These are phyloP conservation scores for Cymbopogon citratus DNA, from an alignment of 176 grass and related monocot genomes.

Conservation along the genomic window DNA sequence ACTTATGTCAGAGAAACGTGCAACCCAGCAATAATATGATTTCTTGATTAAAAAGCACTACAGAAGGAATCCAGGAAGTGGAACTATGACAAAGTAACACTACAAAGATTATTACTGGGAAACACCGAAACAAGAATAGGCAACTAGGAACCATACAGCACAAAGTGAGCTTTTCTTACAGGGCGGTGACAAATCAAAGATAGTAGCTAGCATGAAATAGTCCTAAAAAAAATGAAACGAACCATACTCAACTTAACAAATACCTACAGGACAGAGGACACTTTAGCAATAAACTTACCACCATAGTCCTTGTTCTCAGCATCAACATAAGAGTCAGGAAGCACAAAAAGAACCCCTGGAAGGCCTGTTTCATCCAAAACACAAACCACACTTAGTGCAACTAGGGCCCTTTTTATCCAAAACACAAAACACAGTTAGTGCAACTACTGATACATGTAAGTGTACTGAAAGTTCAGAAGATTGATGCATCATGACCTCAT, in stretches of 20 bases:
- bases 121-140: neutral
- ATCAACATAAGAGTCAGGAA: conserved; percentile 99
- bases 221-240: neutral
- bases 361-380: conserved; percentile 51
- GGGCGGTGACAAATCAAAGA: neutral
- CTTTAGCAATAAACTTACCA: conserved; percentile 37
- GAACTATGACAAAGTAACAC: neutral
- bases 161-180: neutral
- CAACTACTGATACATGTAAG: neutral
- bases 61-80: neutral
- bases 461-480: neutral
- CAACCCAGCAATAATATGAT: neutral
- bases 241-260: neutral
- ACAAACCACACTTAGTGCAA: conserved; percentile 2
- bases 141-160: neutral
- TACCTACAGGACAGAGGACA: neutral
- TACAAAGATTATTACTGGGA: neutral
- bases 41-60: neutral
- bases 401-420: conserved; percentile 38
- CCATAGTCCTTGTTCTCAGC: conserved; percentile 96
- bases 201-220: neutral
- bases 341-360: conserved; percentile 86
- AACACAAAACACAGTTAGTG: conserved; percentile 10
- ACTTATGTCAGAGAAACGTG: neutral
- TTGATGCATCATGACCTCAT: too few species aligned